These are phyloP conservation scores for Cladosporium sp. DNA, from an alignment of 2,329 filamentous ascomycete species.

Conservation along the genomic window DNA sequence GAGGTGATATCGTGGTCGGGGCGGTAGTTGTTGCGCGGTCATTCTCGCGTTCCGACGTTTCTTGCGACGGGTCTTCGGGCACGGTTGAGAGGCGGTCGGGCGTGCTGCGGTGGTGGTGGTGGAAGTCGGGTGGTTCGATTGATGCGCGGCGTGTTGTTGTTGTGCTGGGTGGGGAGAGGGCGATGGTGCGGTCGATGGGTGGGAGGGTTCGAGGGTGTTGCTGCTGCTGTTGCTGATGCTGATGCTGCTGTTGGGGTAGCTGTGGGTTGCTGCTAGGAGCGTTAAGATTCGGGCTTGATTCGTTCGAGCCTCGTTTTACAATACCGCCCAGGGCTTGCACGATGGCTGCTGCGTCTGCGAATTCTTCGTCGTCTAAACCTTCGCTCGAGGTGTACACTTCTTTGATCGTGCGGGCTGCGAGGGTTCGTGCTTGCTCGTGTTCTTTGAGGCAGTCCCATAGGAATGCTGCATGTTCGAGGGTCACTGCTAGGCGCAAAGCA, in stretches of 20 bases:
- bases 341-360: slow-evolving; percentile 83
- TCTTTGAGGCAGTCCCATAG: slow-evolving; percentile 91
- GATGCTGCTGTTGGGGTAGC: slow-evolving; percentile 10
- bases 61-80: slow-evolving; percentile 23
- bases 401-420: slow-evolving; percentile 79
- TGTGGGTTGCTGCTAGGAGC: slow-evolving; percentile 1
- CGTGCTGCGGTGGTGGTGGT: slow-evolving; percentile 14
- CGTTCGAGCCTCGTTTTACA: slow-evolving; percentile 66
- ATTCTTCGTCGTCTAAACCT: slow-evolving; percentile 93
- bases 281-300: slow-evolving; percentile 14
- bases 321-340: slow-evolving; percentile 83
- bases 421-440: slow-evolving; percentile 64
- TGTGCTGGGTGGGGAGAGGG: slow-evolving; percentile 24
- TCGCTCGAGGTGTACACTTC: slow-evolving; percentile 90
- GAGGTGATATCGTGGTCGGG: slow-evolving; percentile 18
- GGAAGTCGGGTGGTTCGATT: neutral
- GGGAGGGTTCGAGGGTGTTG: neutral
- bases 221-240: slow-evolving; percentile 2
- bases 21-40: slow-evolving; percentile 8
- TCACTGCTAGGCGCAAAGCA: slow-evolving; percentile 81
- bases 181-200: slow-evolving; percentile 30
- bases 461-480: slow-evolving; percentile 89
- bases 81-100: slow-evolving; percentile 31
- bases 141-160: neutral
- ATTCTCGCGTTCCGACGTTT: slow-evolving; percentile 19